phyloP scores from a whole-genome alignment of 1,284 basidiomycete genomes.

The Pseudozyma tsukubaensis region DNA sequence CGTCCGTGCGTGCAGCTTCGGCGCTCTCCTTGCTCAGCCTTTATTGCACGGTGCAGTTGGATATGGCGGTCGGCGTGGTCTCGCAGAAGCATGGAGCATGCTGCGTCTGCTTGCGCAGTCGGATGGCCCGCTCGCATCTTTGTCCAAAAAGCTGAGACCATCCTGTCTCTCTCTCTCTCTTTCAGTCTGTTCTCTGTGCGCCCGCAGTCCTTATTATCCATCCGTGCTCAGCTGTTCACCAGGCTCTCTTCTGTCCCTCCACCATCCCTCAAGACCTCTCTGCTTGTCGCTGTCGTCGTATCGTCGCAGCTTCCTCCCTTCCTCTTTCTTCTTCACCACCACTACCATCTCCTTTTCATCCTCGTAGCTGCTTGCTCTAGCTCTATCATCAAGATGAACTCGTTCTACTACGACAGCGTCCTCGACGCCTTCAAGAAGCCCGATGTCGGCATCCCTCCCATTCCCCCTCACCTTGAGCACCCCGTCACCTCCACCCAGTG shows the following conservation, averaged over 20 bases:
- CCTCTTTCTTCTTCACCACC: neutral
- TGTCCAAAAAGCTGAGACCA: neutral
- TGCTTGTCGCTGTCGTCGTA: neutral
- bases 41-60: too few species aligned
- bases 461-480: conserved; percentile 52
- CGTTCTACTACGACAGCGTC: conserved; percentile 56
- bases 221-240: neutral
- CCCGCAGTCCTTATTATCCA: conserved; percentile 7
- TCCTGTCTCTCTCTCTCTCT: neutral
- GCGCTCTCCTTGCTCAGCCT: too few species aligned
- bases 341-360: neutral
- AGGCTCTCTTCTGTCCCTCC: conserved; percentile 1
- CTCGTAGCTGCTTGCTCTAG: neutral
- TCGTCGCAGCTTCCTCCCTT: neutral
- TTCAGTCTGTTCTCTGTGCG: neutral
- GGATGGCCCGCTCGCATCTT: too few species aligned
- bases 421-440: conserved; percentile 50
- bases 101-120: too few species aligned
- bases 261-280: conserved; percentile 4
- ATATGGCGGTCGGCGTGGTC: too few species aligned
- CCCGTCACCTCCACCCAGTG: conserved; percentile 47
- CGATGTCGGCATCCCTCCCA: conserved; percentile 52
- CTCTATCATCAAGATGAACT: conserved; percentile 32
- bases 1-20: too few species aligned
- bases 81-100: too few species aligned